Conservation (phyloP, 2,329 filamentous ascomycete species). For the Colletotrichum filicis region DNA sequence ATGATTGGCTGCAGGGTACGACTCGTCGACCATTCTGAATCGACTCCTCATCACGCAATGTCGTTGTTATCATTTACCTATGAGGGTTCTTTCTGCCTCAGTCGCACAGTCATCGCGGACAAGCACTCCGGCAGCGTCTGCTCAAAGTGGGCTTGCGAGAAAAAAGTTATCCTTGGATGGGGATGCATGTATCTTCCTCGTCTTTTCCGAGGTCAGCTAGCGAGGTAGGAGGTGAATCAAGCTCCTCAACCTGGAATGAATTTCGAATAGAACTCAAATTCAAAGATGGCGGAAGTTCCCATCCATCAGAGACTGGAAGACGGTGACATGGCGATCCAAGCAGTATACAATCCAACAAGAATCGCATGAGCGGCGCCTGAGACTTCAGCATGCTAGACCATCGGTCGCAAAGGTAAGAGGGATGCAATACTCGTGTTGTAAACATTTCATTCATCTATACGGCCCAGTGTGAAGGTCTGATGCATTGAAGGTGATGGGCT, state of each 20-base stretch:
- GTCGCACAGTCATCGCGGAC: conserved; percentile 1
- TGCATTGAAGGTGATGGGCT: not conserved
- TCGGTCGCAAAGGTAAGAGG: not conserved
- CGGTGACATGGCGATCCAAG: conserved; percentile 29
- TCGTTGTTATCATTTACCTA: not conserved
- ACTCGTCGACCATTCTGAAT: not conserved
- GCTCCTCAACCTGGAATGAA: conserved; percentile 15
- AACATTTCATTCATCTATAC: not conserved
- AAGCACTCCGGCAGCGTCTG: not conserved
- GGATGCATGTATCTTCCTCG: not conserved
- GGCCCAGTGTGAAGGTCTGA: not conserved
- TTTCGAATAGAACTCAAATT: conserved; percentile 49
- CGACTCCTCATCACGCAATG: conserved; percentile 12
- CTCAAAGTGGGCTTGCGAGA: not conserved
- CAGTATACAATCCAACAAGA: not conserved
- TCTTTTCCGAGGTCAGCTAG: not conserved
- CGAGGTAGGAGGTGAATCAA: not conserved
- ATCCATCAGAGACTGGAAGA: conserved; percentile 34
- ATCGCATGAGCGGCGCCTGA: no score
- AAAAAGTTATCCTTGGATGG: conserved; percentile 17
- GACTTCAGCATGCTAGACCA: not conserved
- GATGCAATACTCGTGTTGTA: not conserved
- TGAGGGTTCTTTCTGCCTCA: not conserved
- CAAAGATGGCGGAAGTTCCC: conserved; percentile 44
- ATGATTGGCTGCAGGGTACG: not conserved